phyloP scores from a whole-genome alignment of 2,329 filamentous ascomycete species.

The Teratosphaeria zuluensis region DNA sequence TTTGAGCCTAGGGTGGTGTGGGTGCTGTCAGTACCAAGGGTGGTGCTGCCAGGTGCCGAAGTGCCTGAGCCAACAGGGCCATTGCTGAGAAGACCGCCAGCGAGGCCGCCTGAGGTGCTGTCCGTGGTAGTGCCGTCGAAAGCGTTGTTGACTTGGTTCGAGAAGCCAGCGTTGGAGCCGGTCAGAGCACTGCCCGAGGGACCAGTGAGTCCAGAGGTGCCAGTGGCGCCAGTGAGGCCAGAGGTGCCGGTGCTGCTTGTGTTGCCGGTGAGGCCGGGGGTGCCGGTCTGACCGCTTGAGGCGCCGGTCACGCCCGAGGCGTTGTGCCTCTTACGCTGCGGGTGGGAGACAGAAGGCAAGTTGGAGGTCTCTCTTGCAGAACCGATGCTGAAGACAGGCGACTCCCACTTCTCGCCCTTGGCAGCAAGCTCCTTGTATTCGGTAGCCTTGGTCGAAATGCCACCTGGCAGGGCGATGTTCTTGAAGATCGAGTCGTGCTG shows the following conservation, averaged over 20 bases:
- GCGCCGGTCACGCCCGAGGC: slow-evolving; percentile 18
- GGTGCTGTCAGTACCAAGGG: neutral
- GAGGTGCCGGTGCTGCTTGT: slow-evolving; percentile 3
- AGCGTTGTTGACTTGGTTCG: slow-evolving; percentile 37
- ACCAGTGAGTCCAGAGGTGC: neutral
- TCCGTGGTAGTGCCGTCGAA: slow-evolving; percentile 19
- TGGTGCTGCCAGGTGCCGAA: neutral
- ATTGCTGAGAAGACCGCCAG: neutral
- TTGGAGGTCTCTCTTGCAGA: slow-evolving; percentile 61
- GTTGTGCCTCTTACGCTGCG: slow-evolving; percentile 51
- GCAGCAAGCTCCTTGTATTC: slow-evolving; percentile 81
- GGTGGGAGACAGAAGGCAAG: slow-evolving; percentile 49
- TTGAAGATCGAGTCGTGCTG: slow-evolving; percentile 89
- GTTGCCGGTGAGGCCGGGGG: slow-evolving; percentile 10
- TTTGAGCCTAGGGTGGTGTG: slow-evolving; percentile 33
- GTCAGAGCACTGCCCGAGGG: slow-evolving; percentile 10
- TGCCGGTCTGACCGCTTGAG: slow-evolving; percentile 18
- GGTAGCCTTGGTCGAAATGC: slow-evolving; percentile 85
- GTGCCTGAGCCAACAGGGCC: neutral
- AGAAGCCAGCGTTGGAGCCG: slow-evolving; percentile 24
- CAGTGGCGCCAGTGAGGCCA: neutral
- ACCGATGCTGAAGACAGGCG: slow-evolving; percentile 83
- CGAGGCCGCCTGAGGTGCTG: neutral
- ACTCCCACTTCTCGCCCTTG: slow-evolving; percentile 91
- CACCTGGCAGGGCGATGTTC: slow-evolving; percentile 72